Base-by-base conservation (phyloP, 129 eudicot genomes). In the Chrysanthemum lavandulifolium region DNA sequence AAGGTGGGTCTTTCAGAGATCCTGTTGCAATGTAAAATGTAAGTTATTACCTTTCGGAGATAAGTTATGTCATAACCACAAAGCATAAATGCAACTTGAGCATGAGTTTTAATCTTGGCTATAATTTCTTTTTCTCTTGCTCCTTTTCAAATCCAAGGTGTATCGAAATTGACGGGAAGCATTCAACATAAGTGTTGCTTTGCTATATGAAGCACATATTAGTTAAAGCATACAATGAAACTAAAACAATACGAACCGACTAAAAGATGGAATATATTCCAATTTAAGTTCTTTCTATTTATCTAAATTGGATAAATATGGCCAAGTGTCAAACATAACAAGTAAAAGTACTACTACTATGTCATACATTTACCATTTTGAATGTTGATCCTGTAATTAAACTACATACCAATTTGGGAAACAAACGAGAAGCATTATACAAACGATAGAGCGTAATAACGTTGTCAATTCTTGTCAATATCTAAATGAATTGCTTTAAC, bases 121-220 rank as follows among this genome's bases (percentile, higher is more conserved):
- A 92, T 79, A 33, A 82, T 71, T 71, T 89, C 73, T 86, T 84
- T 89, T n/a, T n/a, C n/a, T n/a, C n/a, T n/a, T n/a, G n/a, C 86
- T 96, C 81, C 70, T 92, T 79, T 89, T 92, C 84, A 92, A 74
- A 77, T 92, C 98, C 96, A 92, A 78, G 21, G 98, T 92, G 79
- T 89, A 92, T 18, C 98, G 91, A 78, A 92, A 92, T 74, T 96
- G 85, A 61, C 98, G 92, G 54, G 98, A 87, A 64, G 98, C 98
- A 84, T 92, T 92, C 61, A 92, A 67, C 62, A 89, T 96, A 54
- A 92, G 92, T 33, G 98, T 96, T 15, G 98, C 98, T 92, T 1
- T 89, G 96, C 98, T 92, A 67, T 57, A 82, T 62, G 31, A 75
- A 61, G 69, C 48, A 73, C 57, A 59, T 48, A 14, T 53, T 48